Percentiles rank a stretch among this genome's conserved stretches.
These are phyloP conservation scores for Excoecaria cochinchinensis DNA, from an alignment of 345 rosid species.

Conservation along the genomic window DNA sequence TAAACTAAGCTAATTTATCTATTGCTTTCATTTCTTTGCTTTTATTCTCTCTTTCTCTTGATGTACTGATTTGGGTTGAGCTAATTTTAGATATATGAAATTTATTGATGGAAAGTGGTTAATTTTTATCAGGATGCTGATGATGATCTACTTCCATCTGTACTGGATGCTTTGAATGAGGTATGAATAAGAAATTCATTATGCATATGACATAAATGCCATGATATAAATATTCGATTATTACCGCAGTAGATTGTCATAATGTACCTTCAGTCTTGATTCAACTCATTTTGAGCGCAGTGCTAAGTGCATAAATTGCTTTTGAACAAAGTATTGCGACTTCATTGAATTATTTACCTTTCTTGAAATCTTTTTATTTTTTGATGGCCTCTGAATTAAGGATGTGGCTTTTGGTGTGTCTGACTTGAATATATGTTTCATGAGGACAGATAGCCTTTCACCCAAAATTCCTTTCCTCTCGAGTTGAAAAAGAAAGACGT, in stretches of 20 bases:
- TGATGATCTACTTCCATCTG: slow-evolving; percentile 76
- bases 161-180: slow-evolving; percentile 95
- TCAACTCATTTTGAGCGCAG: neutral
- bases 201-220: slow-evolving; percentile 4
- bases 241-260: neutral
- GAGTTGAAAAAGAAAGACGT: slow-evolving; percentile 98
- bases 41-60: too few species aligned
- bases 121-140: slow-evolving; percentile 66
- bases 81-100: neutral
- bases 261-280: neutral
- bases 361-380: neutral
- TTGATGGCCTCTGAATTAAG: neutral
- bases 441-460: slow-evolving; percentile 84
- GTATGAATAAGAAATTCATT: slow-evolving; percentile 33
- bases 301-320: neutral
- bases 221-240: neutral
- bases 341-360: neutral
- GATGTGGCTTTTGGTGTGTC: neutral
- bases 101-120: slow-evolving; percentile 25
- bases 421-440: neutral
- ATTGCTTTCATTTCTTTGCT: neutral
- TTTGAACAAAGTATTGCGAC: neutral
- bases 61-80: neutral
- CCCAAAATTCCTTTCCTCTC: slow-evolving; percentile 88
- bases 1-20: neutral